These are phyloP conservation scores for Suillus luteus DNA, from an alignment of 768 basidiomycete species.

Conservation along the genomic window DNA sequence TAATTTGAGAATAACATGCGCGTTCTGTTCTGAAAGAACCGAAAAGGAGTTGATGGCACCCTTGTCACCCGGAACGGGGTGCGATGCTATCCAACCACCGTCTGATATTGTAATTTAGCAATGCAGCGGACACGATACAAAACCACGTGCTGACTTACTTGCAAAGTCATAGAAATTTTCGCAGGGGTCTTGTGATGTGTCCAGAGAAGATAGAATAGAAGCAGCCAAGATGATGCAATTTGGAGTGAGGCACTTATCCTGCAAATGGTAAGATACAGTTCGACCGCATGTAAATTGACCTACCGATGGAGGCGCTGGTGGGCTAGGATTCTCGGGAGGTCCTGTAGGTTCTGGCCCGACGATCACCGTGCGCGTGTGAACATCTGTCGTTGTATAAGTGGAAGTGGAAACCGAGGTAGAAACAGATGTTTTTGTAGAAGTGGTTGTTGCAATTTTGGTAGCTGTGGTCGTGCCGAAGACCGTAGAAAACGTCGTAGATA, in stretches of 20 bases:
- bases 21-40: slow-evolving; percentile 71
- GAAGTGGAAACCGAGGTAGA: slow-evolving; percentile 39
- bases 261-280: slow-evolving; percentile 15
- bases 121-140: slow-evolving; percentile 7
- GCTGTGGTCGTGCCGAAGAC: slow-evolving; percentile 36
- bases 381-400: slow-evolving; percentile 36
- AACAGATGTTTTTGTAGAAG: slow-evolving; percentile 39
- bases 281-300: slow-evolving; percentile 11
- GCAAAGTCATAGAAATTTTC: slow-evolving; percentile 94
- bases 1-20: slow-evolving; percentile 72
- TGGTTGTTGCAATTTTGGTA: slow-evolving; percentile 44
- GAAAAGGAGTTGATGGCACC: slow-evolving; percentile 73
- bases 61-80: slow-evolving; percentile 89
- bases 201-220: slow-evolving; percentile 76
- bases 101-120: slow-evolving; percentile 43
- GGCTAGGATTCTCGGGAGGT: slow-evolving; percentile 56
- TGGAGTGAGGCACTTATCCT: slow-evolving; percentile 73
- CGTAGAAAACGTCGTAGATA: slow-evolving; percentile 34
- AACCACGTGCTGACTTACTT: slow-evolving; percentile 54
- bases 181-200: slow-evolving; percentile 86
- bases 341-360: slow-evolving; percentile 40
- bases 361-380: slow-evolving; percentile 43
- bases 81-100: slow-evolving; percentile 82
- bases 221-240: slow-evolving; percentile 85
- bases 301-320: slow-evolving; percentile 55